Percentiles rank a stretch among this genome's conserved stretches.
Evolutionary conservation across 371 early-diverging fungal species (phyloP).

Genomic region (Entomophthora muscae): DNA sequence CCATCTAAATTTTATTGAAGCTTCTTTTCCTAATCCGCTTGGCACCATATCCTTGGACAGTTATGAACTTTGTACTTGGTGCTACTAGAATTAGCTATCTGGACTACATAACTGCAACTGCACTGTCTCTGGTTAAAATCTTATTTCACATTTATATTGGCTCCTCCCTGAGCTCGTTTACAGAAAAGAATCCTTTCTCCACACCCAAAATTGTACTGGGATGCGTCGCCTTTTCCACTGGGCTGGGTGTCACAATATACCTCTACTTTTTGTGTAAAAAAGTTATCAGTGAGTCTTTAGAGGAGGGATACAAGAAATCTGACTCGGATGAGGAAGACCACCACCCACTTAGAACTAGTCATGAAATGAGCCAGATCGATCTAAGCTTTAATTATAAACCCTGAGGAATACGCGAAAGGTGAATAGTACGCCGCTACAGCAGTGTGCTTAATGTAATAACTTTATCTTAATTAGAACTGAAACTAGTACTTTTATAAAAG

Average conservation of each 20-base stretch:
- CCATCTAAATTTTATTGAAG: slow-evolving; percentile 13
- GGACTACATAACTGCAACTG: slow-evolving; percentile 36
- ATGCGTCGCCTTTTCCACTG: not conserved
- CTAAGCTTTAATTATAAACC: not conserved
- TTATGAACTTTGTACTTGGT: slow-evolving; percentile 48
- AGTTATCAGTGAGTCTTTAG: slow-evolving; percentile 3
- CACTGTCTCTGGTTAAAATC: slow-evolving; percentile 38
- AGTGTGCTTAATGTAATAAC: too few relatives aligned
- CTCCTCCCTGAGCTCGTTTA: slow-evolving; percentile 15
- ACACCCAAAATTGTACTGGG: not conserved
- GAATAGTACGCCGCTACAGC: too few relatives aligned
- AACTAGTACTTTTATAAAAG: too few relatives aligned
- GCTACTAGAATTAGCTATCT: slow-evolving; percentile 32
- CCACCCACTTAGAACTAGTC: not conserved
- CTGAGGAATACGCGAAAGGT: too few relatives aligned
- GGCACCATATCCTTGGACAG: slow-evolving; percentile 58
- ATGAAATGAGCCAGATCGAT: not conserved
- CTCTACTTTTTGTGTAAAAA: slow-evolving; percentile 5
- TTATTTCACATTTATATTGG: slow-evolving; percentile 55
- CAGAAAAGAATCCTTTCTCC: not conserved
- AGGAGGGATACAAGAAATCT: slow-evolving; percentile 3
- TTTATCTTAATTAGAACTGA: too few relatives aligned
- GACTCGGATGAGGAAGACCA: slow-evolving; percentile 1
- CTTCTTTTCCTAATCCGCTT: slow-evolving; percentile 43
- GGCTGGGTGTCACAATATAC: slow-evolving; percentile 2